Evolutionary conservation across 2,329 filamentous ascomycete genomes (phyloP).

Genomic region (Dichotomopilus funicola): DNA sequence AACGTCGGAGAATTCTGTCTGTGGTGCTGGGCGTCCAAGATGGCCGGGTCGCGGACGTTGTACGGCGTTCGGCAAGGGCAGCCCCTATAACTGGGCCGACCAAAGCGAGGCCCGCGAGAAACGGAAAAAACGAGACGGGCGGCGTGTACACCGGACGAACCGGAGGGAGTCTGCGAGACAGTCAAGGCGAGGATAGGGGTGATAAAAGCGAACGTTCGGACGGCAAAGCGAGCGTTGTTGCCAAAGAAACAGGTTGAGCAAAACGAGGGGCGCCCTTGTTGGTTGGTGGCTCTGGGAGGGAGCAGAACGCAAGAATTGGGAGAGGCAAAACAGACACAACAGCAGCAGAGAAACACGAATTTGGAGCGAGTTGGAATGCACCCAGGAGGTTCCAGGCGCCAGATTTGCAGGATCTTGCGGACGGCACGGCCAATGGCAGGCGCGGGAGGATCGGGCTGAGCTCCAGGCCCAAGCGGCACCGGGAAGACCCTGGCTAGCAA

Average conservation of each 20-base stretch:
- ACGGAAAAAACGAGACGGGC: slow-evolving; percentile 8
- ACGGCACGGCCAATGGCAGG: slow-evolving; percentile 16
- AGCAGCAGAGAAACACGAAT: background rate
- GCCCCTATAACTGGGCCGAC: slow-evolving; percentile 22
- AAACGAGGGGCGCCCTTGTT: slow-evolving; percentile 6
- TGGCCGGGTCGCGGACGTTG: slow-evolving; percentile 13
- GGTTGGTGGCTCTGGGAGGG: background rate
- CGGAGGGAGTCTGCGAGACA: background rate
- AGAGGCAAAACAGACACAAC: background rate
- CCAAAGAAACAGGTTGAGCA: slow-evolving; percentile 18
- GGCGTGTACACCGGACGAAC: slow-evolving; percentile 4
- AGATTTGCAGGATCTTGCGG: slow-evolving; percentile 14
- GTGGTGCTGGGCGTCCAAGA: slow-evolving; percentile 14
- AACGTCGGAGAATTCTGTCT: slow-evolving; percentile 18
- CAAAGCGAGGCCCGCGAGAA: slow-evolving; percentile 19
- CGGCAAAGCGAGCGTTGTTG: slow-evolving; percentile 20
- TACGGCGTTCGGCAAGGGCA: slow-evolving; percentile 16
- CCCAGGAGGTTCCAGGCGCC: slow-evolving; percentile 2
- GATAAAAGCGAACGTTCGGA: slow-evolving; percentile 17
- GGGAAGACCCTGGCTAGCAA: background rate
- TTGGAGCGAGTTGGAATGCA: slow-evolving; percentile 21
- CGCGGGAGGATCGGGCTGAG: slow-evolving; percentile 10
- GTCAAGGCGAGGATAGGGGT: background rate
- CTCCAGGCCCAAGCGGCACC: slow-evolving; percentile 12
- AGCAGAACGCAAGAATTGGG: slow-evolving; percentile 4